Evolutionary conservation across 371 early-diverging fungal genomes (phyloP).

Genomic region (Actinomortierella ambigua): DNA sequence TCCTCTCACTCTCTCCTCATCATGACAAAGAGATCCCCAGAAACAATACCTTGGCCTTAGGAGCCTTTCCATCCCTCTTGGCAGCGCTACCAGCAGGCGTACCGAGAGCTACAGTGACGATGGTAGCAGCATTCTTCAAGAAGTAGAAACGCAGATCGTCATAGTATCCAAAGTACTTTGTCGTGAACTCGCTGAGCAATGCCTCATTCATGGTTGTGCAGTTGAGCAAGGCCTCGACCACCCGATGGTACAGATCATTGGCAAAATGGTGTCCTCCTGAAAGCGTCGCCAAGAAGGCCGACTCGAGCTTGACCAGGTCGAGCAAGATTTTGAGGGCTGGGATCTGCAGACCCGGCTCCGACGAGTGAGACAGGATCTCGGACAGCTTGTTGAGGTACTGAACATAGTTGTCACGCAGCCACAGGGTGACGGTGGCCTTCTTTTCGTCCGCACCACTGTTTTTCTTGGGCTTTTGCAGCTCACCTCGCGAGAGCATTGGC

Average conservation of each 20-base stretch:
- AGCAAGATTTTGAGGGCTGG: conserved; percentile 72
- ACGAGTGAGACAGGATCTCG: conserved; percentile 51
- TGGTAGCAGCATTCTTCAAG: conserved; percentile 68
- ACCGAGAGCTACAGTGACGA: conserved; percentile 26
- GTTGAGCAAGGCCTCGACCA: conserved; percentile 61
- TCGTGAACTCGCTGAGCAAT: conserved; percentile 60
- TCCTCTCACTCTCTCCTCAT: too few relatives aligned
- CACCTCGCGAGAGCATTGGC: conserved; percentile 66
- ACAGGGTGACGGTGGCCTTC: conserved; percentile 65
- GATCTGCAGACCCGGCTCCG: conserved; percentile 79
- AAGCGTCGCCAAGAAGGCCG: conserved; percentile 44
- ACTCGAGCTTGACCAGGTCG: conserved; percentile 68
- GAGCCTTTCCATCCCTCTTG: conserved; percentile 19
- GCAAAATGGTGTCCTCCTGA: conserved; percentile 53
- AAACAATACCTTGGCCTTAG: conserved; percentile 18
- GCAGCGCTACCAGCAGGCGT: conserved; percentile 9
- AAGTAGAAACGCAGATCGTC: conserved; percentile 87
- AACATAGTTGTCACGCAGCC: conserved; percentile 77
- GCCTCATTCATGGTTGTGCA: conserved; percentile 64
- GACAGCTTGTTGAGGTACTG: conserved; percentile 60
- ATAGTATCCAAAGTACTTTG: conserved; percentile 76
- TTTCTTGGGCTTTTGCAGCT: conserved; percentile 54
- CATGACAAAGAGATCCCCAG: too few relatives aligned
- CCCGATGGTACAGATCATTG: conserved; percentile 54
- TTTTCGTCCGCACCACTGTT: conserved; percentile 43